Evolutionary conservation across 176 grass and related monocot genomes (phyloP), one percentile per base, ranked within the genome.

Genomic region (Neostapfia colusana): DNA sequence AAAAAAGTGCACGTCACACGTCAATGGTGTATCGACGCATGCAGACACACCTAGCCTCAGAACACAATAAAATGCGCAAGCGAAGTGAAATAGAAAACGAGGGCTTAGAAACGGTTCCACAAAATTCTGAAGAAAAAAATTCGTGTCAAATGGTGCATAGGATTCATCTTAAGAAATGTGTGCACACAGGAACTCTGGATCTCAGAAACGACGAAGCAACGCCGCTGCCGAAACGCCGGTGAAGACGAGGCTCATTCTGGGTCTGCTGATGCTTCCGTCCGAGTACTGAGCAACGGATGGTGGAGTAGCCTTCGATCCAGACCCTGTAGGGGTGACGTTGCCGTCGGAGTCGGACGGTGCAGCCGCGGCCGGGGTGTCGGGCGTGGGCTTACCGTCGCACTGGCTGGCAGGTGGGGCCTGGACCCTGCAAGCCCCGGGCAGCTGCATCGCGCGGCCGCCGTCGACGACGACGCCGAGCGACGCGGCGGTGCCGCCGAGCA

Each of bases 381-480:
- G 49, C 3, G 58, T 49, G 8, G 67, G 48, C 84, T 56, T 67
- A 93, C 94, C 48, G 75, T 71, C 50, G 86, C 94, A 97, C 6
- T 87, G 61, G 67, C 67, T 89, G 65, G 70, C 84, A 2, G 86
- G 78, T 31, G 94, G 84, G 5, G 87, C 77, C 73, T 81, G 37
- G 26, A 97, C 58, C 31, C 78, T 81, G 88, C 94, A 97, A 37
- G 79, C 74, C 4, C 27, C 86, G 1, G 94, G 94, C 55, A 97
- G 72, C 78, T 74, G 72, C 64, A 79, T 31, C 44, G 84, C 91
- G 40, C 80, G 88, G 21, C 75, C 82, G 27, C 63, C 58, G 82
- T 97, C 90, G 70, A 97, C 10, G 20, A 82, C 62, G 35, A 89
- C n/a, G 16, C 94, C 94, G 23, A 93, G 78, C 37, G 86, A 81